Conservation (phyloP, 192 early-diverging fungal species). For the Coemansia sp. region DNA sequence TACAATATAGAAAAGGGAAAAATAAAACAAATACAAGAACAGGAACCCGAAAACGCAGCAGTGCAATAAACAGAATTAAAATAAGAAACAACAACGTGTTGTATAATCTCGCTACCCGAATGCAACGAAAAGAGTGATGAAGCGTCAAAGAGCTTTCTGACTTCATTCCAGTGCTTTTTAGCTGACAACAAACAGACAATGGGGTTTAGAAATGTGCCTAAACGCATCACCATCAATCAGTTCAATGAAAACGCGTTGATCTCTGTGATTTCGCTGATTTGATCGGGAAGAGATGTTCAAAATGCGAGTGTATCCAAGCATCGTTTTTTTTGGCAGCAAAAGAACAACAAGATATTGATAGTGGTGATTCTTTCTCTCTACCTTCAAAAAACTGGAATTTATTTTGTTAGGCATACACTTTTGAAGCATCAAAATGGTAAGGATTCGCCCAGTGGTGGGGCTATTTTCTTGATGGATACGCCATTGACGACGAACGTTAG, state of each 20-base stretch:
- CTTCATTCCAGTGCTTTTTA: too few species aligned
- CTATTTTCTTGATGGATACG: slow-evolving; percentile 11
- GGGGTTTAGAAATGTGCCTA: too few species aligned
- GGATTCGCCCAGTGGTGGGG: background rate
- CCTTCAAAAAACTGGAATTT: slow-evolving; percentile 5
- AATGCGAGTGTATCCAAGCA: too few species aligned
- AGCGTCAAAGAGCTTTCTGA: too few species aligned
- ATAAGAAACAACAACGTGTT: background rate
- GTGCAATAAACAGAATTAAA: slow-evolving; percentile 2
- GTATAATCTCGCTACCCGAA: background rate
- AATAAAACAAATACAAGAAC: background rate
- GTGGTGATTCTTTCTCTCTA: slow-evolving; percentile 3
- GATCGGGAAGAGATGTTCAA: background rate
- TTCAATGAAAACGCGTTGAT: background rate
- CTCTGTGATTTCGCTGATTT: background rate
- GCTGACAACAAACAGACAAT: too few species aligned
- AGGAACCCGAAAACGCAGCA: background rate
- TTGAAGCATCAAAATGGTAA: slow-evolving; percentile 21
- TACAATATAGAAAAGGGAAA: background rate
- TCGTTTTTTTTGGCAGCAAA: background rate
- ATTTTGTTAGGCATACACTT: slow-evolving; percentile 11
- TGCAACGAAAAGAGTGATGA: background rate
- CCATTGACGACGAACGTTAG: background rate
- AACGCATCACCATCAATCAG: too few species aligned
- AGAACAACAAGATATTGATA: background rate